A percentile compares a stretch with the other conserved stretches of the same genome.
Conservation (phyloP, 2,329 filamentous ascomycete species). For the Tolypocladium guangdongense region DNA sequence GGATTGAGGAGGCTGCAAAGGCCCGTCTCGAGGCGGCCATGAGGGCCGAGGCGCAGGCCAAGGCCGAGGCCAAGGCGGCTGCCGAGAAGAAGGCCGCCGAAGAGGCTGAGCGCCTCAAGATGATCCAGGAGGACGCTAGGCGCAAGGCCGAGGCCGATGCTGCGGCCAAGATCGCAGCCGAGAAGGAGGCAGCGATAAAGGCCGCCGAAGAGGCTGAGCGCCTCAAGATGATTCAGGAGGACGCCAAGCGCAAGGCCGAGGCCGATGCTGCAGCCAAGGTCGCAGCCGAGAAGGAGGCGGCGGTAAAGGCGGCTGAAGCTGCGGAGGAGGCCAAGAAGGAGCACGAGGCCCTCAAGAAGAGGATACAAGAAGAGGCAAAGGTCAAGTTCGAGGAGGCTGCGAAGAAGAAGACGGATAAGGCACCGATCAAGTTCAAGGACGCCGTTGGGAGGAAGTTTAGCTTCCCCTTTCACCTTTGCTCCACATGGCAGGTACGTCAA, state of each 20-base stretch:
- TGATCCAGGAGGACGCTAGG: slow-evolving; percentile 27
- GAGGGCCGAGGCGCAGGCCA: slow-evolving; percentile 26
- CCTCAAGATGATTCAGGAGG: slow-evolving; percentile 25
- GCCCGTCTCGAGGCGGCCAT: slow-evolving; percentile 30
- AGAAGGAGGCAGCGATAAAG: slow-evolving; percentile 29
- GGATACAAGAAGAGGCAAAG: slow-evolving; percentile 45
- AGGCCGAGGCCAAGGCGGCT: slow-evolving; percentile 29
- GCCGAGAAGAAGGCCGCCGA: slow-evolving; percentile 31
- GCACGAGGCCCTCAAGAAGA: slow-evolving; percentile 50
- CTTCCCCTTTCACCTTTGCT: slow-evolving; percentile 79
- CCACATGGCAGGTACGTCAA: slow-evolving; percentile 65
- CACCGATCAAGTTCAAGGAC: slow-evolving; percentile 82
- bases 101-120: slow-evolving; percentile 28
- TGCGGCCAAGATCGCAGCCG: slow-evolving; percentile 26
- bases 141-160: slow-evolving; percentile 27
- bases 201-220: slow-evolving; percentile 32
- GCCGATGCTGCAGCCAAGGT: slow-evolving; percentile 28
- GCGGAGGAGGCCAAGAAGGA: slow-evolving; percentile 38
- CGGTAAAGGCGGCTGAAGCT: slow-evolving; percentile 26
- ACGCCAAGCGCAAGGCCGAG: slow-evolving; percentile 26
- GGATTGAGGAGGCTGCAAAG: slow-evolving; percentile 38
- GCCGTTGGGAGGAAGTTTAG: slow-evolving; percentile 85
- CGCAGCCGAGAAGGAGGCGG: slow-evolving; percentile 29
- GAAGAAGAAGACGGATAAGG: slow-evolving; percentile 48
- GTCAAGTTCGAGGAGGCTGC: slow-evolving; percentile 36